Evolutionary conservation across 805 yeast genomes (phyloP).

Genomic region (Candida krabiensis): DNA sequence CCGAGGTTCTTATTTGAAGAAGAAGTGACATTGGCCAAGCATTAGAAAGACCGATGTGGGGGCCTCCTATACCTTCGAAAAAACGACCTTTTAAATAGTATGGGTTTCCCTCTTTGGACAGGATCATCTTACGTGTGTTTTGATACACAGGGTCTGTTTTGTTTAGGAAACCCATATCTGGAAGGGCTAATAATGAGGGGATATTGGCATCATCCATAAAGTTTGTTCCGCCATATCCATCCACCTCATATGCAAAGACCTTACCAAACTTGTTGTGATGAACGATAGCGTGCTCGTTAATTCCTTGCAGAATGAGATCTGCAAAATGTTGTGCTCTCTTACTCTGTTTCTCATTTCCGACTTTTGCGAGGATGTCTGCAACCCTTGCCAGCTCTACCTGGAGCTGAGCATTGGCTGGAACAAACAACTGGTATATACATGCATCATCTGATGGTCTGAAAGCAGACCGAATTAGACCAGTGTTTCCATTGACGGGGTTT

Average conservation of each 20-base stretch:
- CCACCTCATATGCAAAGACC: slow-evolving; percentile 87
- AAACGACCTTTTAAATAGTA: slow-evolving; percentile 62
- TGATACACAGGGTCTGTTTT: slow-evolving; percentile 59
- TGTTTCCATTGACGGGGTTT: slow-evolving; percentile 71
- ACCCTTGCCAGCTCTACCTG: slow-evolving; percentile 55
- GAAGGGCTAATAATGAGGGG: slow-evolving; percentile 78
- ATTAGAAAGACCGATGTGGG: slow-evolving; percentile 75
- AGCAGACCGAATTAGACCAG: slow-evolving; percentile 77
- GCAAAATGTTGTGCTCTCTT: slow-evolving; percentile 38
- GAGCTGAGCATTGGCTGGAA: slow-evolving; percentile 84
- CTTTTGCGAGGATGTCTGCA: slow-evolving; percentile 26
- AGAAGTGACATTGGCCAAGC: slow-evolving; percentile 94
- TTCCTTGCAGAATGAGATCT: slow-evolving; percentile 48
- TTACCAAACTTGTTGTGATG: slow-evolving; percentile 68
- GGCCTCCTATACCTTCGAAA: slow-evolving; percentile 86
- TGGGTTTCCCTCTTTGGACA: slow-evolving; percentile 72
- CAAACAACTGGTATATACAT: slow-evolving; percentile 71
- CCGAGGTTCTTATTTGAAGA: slow-evolving; percentile 70
- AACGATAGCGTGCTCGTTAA: slow-evolving; percentile 63
- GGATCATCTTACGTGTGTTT: slow-evolving; percentile 76
- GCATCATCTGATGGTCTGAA: slow-evolving; percentile 91
- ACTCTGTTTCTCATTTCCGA: slow-evolving; percentile 16
- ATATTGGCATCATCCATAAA: slow-evolving; percentile 92
- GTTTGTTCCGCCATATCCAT: slow-evolving; percentile 73
- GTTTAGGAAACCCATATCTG: slow-evolving; percentile 68